These are phyloP conservation scores for Apiotrichum sp. DNA, from an alignment of 1,284 basidiomycete genomes.

Conservation along the genomic window DNA sequence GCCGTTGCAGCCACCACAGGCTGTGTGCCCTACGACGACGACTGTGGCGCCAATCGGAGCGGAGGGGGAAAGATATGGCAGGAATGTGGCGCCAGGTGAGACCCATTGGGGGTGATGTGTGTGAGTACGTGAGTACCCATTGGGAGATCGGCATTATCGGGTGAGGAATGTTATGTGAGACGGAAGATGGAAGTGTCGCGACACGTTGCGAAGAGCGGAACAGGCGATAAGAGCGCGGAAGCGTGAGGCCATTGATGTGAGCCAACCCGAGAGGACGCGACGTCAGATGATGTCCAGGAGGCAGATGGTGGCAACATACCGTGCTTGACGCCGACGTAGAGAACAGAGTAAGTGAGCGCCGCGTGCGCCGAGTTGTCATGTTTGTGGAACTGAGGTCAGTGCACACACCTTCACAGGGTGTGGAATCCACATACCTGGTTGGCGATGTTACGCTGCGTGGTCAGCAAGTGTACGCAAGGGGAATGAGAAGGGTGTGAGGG, in stretches of 20 bases:
- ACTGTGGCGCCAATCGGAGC: conserved; percentile 49
- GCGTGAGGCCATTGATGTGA: too few relatives aligned
- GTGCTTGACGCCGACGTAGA: conserved; percentile 72
- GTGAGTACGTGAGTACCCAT: too few relatives aligned
- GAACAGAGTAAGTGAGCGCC: conserved; percentile 74
- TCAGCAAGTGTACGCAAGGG: background rate
- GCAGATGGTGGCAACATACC: conserved; percentile 48
- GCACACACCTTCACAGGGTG: background rate
- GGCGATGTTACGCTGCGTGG: conserved; percentile 54
- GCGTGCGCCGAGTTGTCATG: conserved; percentile 54
- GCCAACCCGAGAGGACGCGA: background rate
- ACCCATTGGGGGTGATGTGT: too few relatives aligned
- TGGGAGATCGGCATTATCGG: too few relatives aligned
- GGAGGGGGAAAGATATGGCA: too few relatives aligned
- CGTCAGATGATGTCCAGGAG: background rate
- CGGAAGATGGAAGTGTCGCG: too few relatives aligned
- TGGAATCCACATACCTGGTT: conserved; percentile 49
- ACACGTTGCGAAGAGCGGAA: too few relatives aligned
- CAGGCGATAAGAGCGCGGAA: too few relatives aligned
- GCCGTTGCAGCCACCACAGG: conserved; percentile 66
- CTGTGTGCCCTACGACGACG: conserved; percentile 71
- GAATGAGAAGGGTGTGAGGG: too few relatives aligned
- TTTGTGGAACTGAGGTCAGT: conserved; percentile 8
- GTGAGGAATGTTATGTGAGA: too few relatives aligned
- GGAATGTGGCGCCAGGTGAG: too few relatives aligned